A percentile compares a stretch with the other conserved stretches of the same genome.
Evolutionary conservation across 257 asterid species (phyloP).

Genomic region (Oldenlandia corymbosa): DNA sequence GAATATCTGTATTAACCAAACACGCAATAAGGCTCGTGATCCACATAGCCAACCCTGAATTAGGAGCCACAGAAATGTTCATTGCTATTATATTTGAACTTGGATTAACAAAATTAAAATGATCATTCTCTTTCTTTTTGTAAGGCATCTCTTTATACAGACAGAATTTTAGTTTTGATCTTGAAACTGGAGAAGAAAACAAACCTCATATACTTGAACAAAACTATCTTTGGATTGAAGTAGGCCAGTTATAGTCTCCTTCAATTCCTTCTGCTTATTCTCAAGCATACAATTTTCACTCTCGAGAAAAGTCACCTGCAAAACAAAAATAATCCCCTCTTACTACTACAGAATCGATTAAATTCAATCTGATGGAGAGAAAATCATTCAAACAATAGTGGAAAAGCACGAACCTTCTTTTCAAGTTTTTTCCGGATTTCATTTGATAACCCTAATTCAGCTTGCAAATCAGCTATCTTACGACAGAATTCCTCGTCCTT

Average conservation of each 20-base stretch:
- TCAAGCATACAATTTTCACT: conserved; percentile 36
- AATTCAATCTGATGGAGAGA: not conserved
- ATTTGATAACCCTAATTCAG: conserved; percentile 31
- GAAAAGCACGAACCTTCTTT: conserved; percentile 24
- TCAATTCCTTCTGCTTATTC: conserved; percentile 33
- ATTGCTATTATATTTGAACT: too few species aligned
- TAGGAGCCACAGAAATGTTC: too few species aligned
- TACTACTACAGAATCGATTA: not conserved
- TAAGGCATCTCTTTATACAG: not conserved
- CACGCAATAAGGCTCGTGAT: too few species aligned
- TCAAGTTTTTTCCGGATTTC: conserved; percentile 32
- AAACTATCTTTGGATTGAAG: conserved; percentile 36
- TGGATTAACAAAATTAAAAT: not conserved
- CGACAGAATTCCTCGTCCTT: conserved; percentile 29
- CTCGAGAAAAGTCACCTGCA: conserved; percentile 30
- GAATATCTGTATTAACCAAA: too few species aligned
- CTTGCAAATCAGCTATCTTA: conserved; percentile 17
- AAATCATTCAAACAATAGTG: not conserved
- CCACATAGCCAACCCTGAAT: too few species aligned
- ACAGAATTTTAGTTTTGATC: not conserved
- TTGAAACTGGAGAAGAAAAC: not conserved
- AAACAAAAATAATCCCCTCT: not conserved
- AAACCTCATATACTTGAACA: conserved; percentile 40
- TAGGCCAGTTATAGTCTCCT: conserved; percentile 27
- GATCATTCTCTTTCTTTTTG: not conserved